phyloP scores from a whole-genome alignment of 768 basidiomycete genomes.

The Hypholoma fasciculare region DNA sequence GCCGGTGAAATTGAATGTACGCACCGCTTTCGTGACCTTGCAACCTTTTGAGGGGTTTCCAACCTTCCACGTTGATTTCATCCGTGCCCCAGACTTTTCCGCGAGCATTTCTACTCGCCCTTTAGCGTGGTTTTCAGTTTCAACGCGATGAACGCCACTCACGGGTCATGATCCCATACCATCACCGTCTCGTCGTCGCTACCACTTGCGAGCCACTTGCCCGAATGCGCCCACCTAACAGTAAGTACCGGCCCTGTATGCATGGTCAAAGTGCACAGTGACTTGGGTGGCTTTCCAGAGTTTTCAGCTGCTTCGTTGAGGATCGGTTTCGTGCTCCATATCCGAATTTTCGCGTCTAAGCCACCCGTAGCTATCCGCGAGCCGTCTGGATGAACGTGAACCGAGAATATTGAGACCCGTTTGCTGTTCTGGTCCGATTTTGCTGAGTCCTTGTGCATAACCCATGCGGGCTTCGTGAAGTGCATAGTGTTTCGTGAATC shows the following conservation, averaged over 20 bases:
- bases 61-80: conserved; percentile 95
- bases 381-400: conserved; percentile 94
- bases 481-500: conserved; percentile 48
- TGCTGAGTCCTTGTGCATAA: conserved; percentile 74
- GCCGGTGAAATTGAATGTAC: conserved; percentile 18
- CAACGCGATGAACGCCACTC: conserved; percentile 33
- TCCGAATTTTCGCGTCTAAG: conserved; percentile 91
- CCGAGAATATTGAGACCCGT: conserved; percentile 84
- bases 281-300: conserved; percentile 77
- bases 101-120: conserved; percentile 57
- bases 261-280: conserved; percentile 87
- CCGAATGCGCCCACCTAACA: conserved; percentile 92
- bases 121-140: conserved; percentile 4
- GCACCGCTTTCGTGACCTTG: conserved; percentile 94
- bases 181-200: conserved; percentile 95
- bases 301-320: conserved; percentile 69
- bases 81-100: conserved; percentile 94
- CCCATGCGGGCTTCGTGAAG: conserved; percentile 90
- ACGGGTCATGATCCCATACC: conserved; percentile 98
- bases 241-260: conserved; percentile 93
- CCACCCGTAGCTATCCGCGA: conserved; percentile 97
- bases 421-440: conserved; percentile 65
- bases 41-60: conserved; percentile 91
- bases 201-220: conserved; percentile 92
- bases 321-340: conserved; percentile 97